Evolutionary conservation across 2,329 filamentous ascomycete genomes (phyloP), one percentile per base, ranked within the genome.

Genomic region (Ascochyta rabiei): DNA sequence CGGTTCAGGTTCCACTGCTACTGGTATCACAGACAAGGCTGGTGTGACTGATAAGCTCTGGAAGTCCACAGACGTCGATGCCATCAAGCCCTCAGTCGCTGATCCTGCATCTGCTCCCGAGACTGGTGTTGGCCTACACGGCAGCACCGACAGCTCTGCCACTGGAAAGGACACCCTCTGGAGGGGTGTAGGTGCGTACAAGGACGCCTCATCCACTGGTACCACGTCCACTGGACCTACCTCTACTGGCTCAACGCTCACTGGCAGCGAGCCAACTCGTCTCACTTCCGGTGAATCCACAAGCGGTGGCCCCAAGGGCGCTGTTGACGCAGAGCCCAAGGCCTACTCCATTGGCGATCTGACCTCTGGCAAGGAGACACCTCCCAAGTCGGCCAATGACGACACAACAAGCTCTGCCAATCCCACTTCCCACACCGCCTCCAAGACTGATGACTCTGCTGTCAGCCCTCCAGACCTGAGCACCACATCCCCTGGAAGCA

Each of bases 81-180:
- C 67, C 31, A 48, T 62, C 26, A 59, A 63, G 6, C 57, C 65
- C 35, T 63, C 64, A 12, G 63, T 60, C 23, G 59, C 82, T 86
- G 87, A 87, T 10, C 88, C 88, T 10, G 86, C 57, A 37, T 28
- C 43, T 24, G 63, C 57, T 13, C 61, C 63, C 18, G 59, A 56
- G 86, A 3, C 76, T 74, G 31, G 88, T 9, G 43, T 35, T 46
- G 41, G 46, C 18, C 40, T 45, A 15, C 35, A 42, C 9, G 31
- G 13, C 24, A 48, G 45, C 24, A 45, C 39, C 31, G 38, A 28
- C 18, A 47, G 16, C 21, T 8, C 44, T 34, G 8, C 42, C 9
- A 23, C 35, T 4, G 43, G 39, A 19, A 56, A 51, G 26, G 53
- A 52, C 34, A 52, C 47, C 12, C 53, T 56, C 26, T 56, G 53